Percentiles rank a stretch among this genome's conserved stretches.
Conservation (phyloP, 2,329 filamentous ascomycete genomes). For the Paraphaeosphaeria minitans region DNA sequence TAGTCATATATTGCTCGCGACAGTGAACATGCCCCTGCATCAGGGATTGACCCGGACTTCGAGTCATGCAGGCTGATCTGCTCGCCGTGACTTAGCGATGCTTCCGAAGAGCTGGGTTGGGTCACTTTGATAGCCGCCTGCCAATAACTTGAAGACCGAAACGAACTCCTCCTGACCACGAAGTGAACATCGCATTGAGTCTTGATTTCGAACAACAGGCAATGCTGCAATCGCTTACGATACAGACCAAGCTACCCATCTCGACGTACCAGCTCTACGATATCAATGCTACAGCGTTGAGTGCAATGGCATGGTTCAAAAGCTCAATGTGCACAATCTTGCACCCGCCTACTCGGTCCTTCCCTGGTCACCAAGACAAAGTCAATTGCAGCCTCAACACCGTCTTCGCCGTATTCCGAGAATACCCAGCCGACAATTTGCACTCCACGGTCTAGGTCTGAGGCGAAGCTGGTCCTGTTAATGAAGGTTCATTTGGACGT, state of each 20-base stretch:
- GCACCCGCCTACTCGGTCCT: background rate
- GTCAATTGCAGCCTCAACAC: slow-evolving; percentile 30
- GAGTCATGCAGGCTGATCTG: background rate
- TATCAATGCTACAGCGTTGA: no score
- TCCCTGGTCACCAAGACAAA: background rate
- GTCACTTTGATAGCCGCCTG: no score
- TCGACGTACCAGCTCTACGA: no score
- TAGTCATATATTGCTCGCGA: background rate
- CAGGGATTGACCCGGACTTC: background rate
- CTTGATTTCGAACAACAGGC: no score
- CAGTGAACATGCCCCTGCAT: background rate
- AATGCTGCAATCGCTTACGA: no score
- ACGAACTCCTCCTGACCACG: no score
- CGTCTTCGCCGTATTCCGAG: slow-evolving; percentile 38
- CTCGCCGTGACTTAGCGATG: background rate
- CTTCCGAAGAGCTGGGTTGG: background rate
- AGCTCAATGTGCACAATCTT: background rate
- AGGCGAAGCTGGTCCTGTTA: slow-evolving; percentile 26
- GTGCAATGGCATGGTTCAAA: background rate
- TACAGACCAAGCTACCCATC: no score
- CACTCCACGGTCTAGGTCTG: slow-evolving; percentile 19
- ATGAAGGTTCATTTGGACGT: slow-evolving; percentile 30
- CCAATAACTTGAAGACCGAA: no score
- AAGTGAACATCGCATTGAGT: no score
- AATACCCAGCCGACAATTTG: slow-evolving; percentile 24